Base-by-base conservation (phyloP, 2,329 filamentous ascomycete genomes). In the Penicillium sp. region DNA sequence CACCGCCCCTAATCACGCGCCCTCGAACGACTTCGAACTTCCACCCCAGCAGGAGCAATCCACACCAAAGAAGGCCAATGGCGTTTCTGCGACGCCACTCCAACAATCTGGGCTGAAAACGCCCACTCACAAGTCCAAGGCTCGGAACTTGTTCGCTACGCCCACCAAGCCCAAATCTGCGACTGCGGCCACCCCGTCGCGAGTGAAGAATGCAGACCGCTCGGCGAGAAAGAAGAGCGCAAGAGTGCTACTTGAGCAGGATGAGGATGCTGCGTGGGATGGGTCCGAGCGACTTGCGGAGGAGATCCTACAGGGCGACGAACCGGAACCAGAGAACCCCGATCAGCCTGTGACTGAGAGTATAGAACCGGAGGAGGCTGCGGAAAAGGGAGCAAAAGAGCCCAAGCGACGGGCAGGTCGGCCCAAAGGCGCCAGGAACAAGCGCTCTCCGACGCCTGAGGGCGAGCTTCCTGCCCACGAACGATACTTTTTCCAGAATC, bases 401-500 rank as follows among this genome's bases (percentile, higher is more conserved):
- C 80, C 83, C 22, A 80, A 81, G 13, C 84, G 83, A 62, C 76
- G 80, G 57, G 72, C 77, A 52, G 81, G 80, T 46, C 76, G 82
- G 66, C 83, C 84, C 0, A 85, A 83, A 61, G 79, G 79, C 53
- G 78, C 72, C 52, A 76, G 73, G 64, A 82, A 83, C 59, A 83
- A 85, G 64, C 85, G 84, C 53, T 90, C 89, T 6, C 89, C 89
- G 1, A 92, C 89, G 5, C 91, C 91, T 3, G 90, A 93, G 16
- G 83, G 85, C 48, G 84, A 96, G 64, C 81, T 97, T 2, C 89
- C 92, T 5, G 81, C 92, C 0, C 90, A 97, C 67, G 94, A 97
- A 72, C 84, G 89, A 61, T 99, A 95, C 77, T 97, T 99, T 72
- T 90, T 88, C 67, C 90, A 97, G 67, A 97, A 96, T 69, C 87